Evolutionary conservation across 768 basidiomycete species (phyloP).

Genomic region (Tricholoma bakamatsutake): DNA sequence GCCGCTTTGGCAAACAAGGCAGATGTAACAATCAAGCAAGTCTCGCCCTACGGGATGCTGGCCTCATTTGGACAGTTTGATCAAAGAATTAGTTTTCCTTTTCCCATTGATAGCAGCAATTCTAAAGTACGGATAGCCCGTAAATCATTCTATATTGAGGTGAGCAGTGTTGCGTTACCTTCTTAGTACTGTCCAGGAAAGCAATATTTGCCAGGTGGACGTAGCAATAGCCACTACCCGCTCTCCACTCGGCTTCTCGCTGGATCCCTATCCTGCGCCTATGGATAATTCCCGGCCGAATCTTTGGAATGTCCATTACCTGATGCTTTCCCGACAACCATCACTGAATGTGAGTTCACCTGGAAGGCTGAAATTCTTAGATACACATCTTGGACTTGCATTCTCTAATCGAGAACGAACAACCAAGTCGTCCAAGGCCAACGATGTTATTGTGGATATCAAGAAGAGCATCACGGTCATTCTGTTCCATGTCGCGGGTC

Average conservation of each 20-base stretch:
- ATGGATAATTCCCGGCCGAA: background rate
- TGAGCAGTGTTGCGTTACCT: slow-evolving; percentile 8
- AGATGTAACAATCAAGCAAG: slow-evolving; percentile 8
- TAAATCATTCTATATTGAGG: slow-evolving; percentile 47
- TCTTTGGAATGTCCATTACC: slow-evolving; percentile 21
- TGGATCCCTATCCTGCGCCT: slow-evolving; percentile 24
- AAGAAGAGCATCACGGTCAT: slow-evolving; percentile 24
- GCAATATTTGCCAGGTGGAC: slow-evolving; percentile 11
- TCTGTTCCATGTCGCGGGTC: slow-evolving; percentile 15
- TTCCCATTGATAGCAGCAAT: slow-evolving; percentile 34
- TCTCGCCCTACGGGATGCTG: slow-evolving; percentile 7
- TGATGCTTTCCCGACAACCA: slow-evolving; percentile 24
- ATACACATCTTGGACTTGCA: slow-evolving; percentile 13
- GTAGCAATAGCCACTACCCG: slow-evolving; percentile 9
- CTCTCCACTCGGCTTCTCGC: slow-evolving; percentile 10
- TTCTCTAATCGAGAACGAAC: slow-evolving; percentile 6
- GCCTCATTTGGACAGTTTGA: slow-evolving; percentile 2
- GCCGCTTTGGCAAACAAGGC: slow-evolving; percentile 11
- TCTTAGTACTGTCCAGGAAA: background rate
- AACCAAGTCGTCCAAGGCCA: background rate
- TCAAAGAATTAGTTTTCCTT: slow-evolving; percentile 28
- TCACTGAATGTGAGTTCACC: slow-evolving; percentile 10
- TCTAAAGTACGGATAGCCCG: slow-evolving; percentile 43
- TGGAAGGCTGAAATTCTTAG: slow-evolving; percentile 20
- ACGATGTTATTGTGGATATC: slow-evolving; percentile 18